phyloP scores from a whole-genome alignment of 2,329 filamentous ascomycete species.

The Lithohypha guttulata region DNA sequence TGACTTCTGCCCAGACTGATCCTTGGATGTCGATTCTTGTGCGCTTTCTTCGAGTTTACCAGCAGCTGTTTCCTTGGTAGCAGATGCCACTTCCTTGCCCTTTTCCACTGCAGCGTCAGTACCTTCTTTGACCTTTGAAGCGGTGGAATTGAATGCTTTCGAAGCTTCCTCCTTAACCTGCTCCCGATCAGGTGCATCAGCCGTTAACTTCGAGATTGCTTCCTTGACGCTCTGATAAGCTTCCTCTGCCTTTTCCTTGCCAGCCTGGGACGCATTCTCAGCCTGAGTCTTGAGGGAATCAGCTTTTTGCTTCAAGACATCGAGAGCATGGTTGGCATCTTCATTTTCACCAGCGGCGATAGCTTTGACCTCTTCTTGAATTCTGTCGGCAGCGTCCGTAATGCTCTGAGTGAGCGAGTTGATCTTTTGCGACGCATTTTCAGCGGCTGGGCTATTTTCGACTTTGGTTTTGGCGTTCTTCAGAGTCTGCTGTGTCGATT shows the following conservation, averaged over 20 bases:
- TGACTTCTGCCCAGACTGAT: too few relatives aligned
- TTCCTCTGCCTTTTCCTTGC: constrained; percentile 13
- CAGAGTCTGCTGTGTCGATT: constrained; percentile 12
- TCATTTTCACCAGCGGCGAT: constrained; percentile 9
- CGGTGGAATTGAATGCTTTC: too few relatives aligned
- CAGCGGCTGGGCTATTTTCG: constrained; percentile 14
- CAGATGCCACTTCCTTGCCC: too few relatives aligned
- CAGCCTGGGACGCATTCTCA: constrained; percentile 15
- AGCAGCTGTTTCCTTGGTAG: too few relatives aligned
- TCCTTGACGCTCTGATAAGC: constrained; percentile 6
- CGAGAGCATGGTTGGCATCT: constrained; percentile 5
- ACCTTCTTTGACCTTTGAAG: too few relatives aligned
- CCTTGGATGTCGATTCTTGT: too few relatives aligned
- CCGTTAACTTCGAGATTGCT: too few relatives aligned
- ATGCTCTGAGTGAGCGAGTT: constrained; percentile 10
- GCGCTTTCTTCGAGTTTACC: too few relatives aligned
- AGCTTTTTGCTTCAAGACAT: constrained; percentile 3
- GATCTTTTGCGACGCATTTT: constrained; percentile 11
- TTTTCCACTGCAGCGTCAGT: too few relatives aligned
- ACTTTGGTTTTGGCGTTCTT: constrained; percentile 5
- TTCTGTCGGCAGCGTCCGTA: constrained; percentile 7
- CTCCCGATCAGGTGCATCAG: too few relatives aligned
- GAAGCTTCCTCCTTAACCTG: too few relatives aligned
- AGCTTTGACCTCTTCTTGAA: constrained; percentile 9
- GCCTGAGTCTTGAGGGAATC: constrained; percentile 10